Evolutionary conservation across 75 land plant genomes (phyloP), one percentile per base, ranked within the genome.

Genomic region (Pinus albicaulis): DNA sequence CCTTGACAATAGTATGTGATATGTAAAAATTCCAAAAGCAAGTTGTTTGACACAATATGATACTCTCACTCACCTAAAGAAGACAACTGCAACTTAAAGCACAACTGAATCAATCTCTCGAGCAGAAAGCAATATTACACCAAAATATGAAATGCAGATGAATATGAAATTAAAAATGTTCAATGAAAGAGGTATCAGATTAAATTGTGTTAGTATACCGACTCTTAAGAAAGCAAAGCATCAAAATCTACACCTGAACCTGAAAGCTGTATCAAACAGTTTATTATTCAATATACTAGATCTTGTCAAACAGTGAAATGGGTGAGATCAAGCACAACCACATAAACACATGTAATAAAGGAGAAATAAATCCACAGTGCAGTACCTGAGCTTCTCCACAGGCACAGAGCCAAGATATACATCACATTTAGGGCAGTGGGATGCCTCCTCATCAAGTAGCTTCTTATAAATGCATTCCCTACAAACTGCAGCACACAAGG

Each of bases 401-500:
- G 98, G 97, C 22, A 74, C 73, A 76, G 85, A 82, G 12, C 99
- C 99, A 52, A 95, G 89, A 74, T 88, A 74, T 53, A 85, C 91
- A 26, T 90, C 80, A 79, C 99, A 95, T 71, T 91, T 80, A 72
- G 99, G 99, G 74, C 99, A 95, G 81, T 77, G 72, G 25, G 91
- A 89, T 23, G 83, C 19, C 61, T 95, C 99, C 57, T 92, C 96
- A 28, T 89, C 88, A 24, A 78, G 74, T 3, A 95, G 85, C 80
- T 89, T 86, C 56, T 84, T 75, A 69, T 82, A 83, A 52, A 95
- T 95, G 81, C 99, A 95, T 44, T 89, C 89, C 75, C 85, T 89
- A 79, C 99, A 95, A 80, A 92, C 95, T 92, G 85, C 57, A 60
- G 24, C n/a, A 80, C 22, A 80, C 17, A 76, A 79, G 23, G 22